Evolutionary conservation across 345 rosid genomes (phyloP).

Genomic region (Excoecaria cochinchinensis): DNA sequence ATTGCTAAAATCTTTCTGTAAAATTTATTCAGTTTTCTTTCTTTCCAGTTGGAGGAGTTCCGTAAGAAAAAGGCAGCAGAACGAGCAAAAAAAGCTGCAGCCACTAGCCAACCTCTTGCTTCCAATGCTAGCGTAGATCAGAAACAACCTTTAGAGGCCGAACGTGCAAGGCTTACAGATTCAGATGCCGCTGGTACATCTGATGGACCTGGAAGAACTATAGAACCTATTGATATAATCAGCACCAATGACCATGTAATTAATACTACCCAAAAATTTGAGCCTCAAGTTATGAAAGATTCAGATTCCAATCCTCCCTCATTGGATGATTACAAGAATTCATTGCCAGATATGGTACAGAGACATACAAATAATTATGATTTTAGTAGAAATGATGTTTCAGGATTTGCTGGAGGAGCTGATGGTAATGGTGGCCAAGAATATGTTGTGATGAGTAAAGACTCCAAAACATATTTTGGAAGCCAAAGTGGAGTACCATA

Average conservation of each 20-base stretch:
- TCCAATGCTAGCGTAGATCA: slow-evolving; percentile 38
- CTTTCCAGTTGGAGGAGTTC: slow-evolving; percentile 82
- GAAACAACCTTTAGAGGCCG: slow-evolving; percentile 39
- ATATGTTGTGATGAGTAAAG: slow-evolving; percentile 33
- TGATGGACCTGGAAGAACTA: slow-evolving; percentile 30
- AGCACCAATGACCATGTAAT: slow-evolving; percentile 16
- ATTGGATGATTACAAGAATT: slow-evolving; percentile 34
- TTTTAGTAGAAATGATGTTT: slow-evolving; percentile 31
- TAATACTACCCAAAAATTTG: slow-evolving; percentile 27
- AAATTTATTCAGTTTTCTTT: not conserved
- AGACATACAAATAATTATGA: slow-evolving; percentile 32
- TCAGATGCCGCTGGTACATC: slow-evolving; percentile 56
- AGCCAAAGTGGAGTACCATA: slow-evolving; percentile 29
- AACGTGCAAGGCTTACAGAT: slow-evolving; percentile 32
- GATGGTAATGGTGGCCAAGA: slow-evolving; percentile 33
- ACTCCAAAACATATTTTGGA: slow-evolving; percentile 27
- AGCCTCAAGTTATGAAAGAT: slow-evolving; percentile 30
- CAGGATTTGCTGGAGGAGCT: slow-evolving; percentile 30
- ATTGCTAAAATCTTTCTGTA: not conserved
- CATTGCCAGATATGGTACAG: slow-evolving; percentile 26
- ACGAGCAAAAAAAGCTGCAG: slow-evolving; percentile 60
- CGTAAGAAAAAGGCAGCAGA: slow-evolving; percentile 96
- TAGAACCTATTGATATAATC: slow-evolving; percentile 24
- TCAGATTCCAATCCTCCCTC: slow-evolving; percentile 24
- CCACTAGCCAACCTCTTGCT: slow-evolving; percentile 37